These are phyloP conservation scores for Casuarina glauca DNA, from an alignment of 306 rosid species.

Conservation along the genomic window DNA sequence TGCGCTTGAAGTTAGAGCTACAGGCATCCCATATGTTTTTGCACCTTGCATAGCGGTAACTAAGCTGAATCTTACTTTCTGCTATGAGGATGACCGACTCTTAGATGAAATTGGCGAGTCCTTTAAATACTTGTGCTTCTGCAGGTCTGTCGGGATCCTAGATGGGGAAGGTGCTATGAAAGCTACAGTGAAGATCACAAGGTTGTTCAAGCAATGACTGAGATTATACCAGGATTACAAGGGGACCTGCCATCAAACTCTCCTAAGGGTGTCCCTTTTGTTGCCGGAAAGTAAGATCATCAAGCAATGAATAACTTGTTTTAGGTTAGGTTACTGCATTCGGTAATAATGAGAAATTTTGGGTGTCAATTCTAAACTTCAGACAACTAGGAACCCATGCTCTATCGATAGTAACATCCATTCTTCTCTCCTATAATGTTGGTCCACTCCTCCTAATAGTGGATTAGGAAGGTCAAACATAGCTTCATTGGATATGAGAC, in stretches of 20 bases:
- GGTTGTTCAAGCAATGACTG: not conserved
- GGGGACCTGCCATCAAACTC: not conserved
- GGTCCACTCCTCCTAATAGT: not conserved
- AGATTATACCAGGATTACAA: not conserved
- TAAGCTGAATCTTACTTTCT: not conserved
- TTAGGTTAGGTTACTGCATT: no score
- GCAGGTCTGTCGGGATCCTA: slow-evolving; percentile 11
- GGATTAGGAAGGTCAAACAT: not conserved
- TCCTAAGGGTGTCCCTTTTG: slow-evolving; percentile 2
- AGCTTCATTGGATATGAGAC: not conserved
- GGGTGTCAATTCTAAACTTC: not conserved
- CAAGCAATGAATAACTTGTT: no score
- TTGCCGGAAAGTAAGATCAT: no score
- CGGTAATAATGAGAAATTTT: not conserved
- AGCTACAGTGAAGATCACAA: slow-evolving; percentile 4
- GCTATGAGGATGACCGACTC: not conserved
- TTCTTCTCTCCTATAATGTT: not conserved
- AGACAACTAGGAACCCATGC: not conserved
- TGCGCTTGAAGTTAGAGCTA: slow-evolving; percentile 9
- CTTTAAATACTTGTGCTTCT: not conserved
- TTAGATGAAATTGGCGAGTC: not conserved
- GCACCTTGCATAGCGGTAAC: slow-evolving; percentile 14
- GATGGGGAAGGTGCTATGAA: slow-evolving; percentile 5
- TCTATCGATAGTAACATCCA: not conserved
- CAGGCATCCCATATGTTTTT: slow-evolving; percentile 6